Percentiles rank a stretch among this genome's conserved stretches.
These are phyloP conservation scores for Auricularia auricula-judae DNA, from an alignment of 768 basidiomycete species.

Conservation along the genomic window DNA sequence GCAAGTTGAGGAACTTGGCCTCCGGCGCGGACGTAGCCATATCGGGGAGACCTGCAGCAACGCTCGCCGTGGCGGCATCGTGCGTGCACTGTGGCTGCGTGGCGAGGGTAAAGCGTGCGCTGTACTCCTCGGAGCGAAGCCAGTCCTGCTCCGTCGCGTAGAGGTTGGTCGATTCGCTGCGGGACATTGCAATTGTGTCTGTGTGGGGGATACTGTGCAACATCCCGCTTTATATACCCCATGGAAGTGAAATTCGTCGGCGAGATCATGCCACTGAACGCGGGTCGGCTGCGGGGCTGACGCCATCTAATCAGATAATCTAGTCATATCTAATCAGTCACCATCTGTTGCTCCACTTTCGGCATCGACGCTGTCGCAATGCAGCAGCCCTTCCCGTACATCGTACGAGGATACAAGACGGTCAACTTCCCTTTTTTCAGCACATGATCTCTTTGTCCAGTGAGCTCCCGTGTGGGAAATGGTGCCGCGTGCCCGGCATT, in stretches of 20 bases:
- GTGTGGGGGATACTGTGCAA: background rate
- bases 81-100: conserved; percentile 33
- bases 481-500: too few species aligned
- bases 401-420: too few species aligned
- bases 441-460: too few species aligned
- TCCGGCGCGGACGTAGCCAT: conserved; percentile 23
- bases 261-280: too few species aligned
- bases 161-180: background rate
- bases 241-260: too few species aligned
- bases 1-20: conserved; percentile 37
- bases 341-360: too few species aligned
- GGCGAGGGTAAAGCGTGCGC: conserved; percentile 42
- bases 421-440: too few species aligned
- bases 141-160: conserved; percentile 28
- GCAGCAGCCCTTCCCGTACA: too few species aligned
- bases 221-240: background rate
- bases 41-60: conserved; percentile 33
- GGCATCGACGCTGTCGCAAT: too few species aligned
- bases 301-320: background rate
- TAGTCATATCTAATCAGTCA: background rate
- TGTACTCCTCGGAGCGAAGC: conserved; percentile 39
- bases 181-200: background rate
- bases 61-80: conserved; percentile 28
- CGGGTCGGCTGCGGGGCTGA: too few species aligned
- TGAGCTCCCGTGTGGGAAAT: too few species aligned